Conservation (phyloP, 78 protist genomes). For the Speleostelium caveatum region DNA sequence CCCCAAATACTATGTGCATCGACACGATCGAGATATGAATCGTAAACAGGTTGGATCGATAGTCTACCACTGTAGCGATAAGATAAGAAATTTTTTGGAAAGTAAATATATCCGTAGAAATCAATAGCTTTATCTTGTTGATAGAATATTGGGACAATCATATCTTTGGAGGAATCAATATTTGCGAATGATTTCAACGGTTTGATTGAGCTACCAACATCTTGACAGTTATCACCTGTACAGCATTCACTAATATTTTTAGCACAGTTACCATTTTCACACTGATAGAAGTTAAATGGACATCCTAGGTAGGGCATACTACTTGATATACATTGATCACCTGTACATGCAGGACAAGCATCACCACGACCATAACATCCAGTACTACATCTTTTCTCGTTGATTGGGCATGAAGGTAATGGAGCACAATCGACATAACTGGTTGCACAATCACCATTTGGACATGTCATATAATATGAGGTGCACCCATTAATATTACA, state of each 20-base stretch:
- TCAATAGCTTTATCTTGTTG: neutral
- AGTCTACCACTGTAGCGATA: neutral
- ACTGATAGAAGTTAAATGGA: constrained; percentile 22
- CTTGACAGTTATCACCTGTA: no score
- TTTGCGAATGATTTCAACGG: neutral
- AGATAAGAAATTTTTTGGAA: neutral
- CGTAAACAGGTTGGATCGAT: neutral
- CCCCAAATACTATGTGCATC: constrained; percentile 23
- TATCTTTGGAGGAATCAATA: neutral
- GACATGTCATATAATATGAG: no score
- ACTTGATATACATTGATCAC: neutral
- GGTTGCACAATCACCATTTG: neutral
- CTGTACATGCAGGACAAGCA: neutral
- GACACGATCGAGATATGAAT: constrained; percentile 1
- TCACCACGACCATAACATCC: neutral
- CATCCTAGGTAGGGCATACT: neutral
- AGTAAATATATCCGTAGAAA: constrained; percentile 13
- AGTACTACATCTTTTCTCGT: neutral
- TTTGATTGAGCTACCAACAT: neutral
- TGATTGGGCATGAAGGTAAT: constrained; percentile 4
- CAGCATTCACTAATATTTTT: constrained; percentile 1
- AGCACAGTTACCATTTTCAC: neutral
- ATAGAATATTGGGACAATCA: constrained; percentile 3
- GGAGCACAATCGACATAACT: neutral
- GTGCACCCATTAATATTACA: neutral